Evolutionary conservation across 129 eudicot genomes (phyloP).

Genomic region (Helichrysum umbraculigerum): DNA sequence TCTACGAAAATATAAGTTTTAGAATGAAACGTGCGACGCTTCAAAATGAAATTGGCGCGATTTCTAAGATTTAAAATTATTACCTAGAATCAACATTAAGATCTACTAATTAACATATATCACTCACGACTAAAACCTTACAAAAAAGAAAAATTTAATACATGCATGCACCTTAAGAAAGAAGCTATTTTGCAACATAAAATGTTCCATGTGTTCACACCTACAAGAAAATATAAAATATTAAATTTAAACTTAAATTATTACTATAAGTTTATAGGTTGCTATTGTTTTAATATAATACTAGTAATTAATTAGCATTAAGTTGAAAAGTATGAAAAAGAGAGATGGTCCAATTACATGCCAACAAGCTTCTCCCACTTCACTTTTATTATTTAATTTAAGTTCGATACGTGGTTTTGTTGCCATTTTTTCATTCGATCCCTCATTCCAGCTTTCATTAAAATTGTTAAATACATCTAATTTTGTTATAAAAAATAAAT

Average conservation of each 20-base stretch:
- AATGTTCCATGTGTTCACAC: no score
- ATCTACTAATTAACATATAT: no score
- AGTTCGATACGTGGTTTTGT: slow-evolving; percentile 9
- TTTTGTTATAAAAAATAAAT: no score
- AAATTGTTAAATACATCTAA: no score
- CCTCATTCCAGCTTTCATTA: not conserved
- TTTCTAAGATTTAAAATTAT: no score
- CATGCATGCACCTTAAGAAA: not conserved
- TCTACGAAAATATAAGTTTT: not conserved
- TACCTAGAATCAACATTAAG: not conserved
- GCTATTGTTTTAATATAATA: no score
- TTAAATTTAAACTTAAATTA: no score
- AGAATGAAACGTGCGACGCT: not conserved
- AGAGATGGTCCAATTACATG: slow-evolving; percentile 24
- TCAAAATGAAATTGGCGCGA: not conserved
- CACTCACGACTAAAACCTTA: not conserved
- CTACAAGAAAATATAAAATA: no score
- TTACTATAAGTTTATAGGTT: no score
- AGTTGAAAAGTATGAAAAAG: slow-evolving; percentile 22
- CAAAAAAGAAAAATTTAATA: no score
- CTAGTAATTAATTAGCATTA: not conserved
- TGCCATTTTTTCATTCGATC: slow-evolving; percentile 21
- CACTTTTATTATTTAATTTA: slow-evolving; percentile 2
- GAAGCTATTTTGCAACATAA: no score
- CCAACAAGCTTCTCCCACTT: slow-evolving; percentile 18